Evolutionary conservation across 2,329 filamentous ascomycete species (phyloP), one percentile per base, ranked within the genome.

Genomic region (Endothia cerciana): DNA sequence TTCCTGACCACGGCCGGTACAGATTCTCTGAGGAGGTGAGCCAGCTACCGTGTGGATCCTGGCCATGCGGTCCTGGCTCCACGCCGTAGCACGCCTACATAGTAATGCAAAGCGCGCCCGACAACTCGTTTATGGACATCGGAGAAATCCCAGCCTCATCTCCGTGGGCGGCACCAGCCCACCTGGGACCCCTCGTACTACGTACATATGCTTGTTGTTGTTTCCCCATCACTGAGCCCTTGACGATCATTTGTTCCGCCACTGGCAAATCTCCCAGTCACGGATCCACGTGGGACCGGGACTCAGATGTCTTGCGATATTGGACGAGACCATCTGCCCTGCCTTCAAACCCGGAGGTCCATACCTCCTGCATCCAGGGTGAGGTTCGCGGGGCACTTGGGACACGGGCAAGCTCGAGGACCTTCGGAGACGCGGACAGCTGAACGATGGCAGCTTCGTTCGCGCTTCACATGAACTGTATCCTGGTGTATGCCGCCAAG

Each of bases 61-160:
- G 17, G 4, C 51, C 6, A 19, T 36, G 25, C 30, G n/a, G 19
- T 55, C 30, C 15, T 36, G 19, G 11, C 53, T 56, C 53, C n/a
- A 30, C 30, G 28, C 28, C 51, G 30, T n/a, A 55, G 51, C 45
- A 49, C n/a, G 25, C 25, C 25, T 22, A 30, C 28, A 36, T 22
- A 11, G n/a, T 38, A 22, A 15, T 38, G 33, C 53, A 22, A 19
- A 28, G 4, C 22, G 4, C 22, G 22, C 13, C 8, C 22, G 13
- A 17, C 13, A n/a, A n/a, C n/a, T n/a, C n/a, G 4, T 30, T 51
- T 30, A 15, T 51, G 25, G 28, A 7, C 6, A 1, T 19, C 47
- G 47, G 47, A 51, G 28, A 51, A 51, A 51, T 51, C 28, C 4
- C 22, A 30, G 25, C 47, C 22, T 51, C 47, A 51, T 51, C 47